Evolutionary conservation across 495 filamentous ascomycete genomes (phyloP).

Genomic region (Talaromyces nanjingensis): DNA sequence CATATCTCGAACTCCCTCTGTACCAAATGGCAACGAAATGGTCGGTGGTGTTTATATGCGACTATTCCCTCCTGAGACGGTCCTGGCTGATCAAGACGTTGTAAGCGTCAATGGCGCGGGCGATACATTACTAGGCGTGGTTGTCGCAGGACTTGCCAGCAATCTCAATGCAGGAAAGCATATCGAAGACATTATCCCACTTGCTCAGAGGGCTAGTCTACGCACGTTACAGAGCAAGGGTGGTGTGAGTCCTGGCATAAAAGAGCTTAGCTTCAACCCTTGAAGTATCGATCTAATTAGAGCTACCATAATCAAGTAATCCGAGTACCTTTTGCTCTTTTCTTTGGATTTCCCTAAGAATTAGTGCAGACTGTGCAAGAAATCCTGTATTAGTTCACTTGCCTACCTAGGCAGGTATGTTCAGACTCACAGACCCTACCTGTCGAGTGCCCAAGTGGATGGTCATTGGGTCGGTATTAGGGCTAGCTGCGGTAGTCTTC

Average conservation of each 20-base stretch:
- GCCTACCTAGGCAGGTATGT: not conserved
- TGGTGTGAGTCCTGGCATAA: slow-evolving; percentile 52
- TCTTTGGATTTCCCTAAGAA: not conserved
- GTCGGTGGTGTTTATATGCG: slow-evolving; percentile 83
- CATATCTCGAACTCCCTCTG: slow-evolving; percentile 39
- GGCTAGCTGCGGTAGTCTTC: not conserved
- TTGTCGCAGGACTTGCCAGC: slow-evolving; percentile 59
- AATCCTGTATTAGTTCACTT: not conserved
- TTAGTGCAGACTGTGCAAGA: not conserved
- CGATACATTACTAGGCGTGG: slow-evolving; percentile 81
- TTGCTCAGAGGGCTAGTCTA: slow-evolving; percentile 66
- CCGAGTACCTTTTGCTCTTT: not conserved
- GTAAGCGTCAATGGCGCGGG: slow-evolving; percentile 92
- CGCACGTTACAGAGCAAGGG: slow-evolving; percentile 66
- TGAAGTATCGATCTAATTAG: not conserved
- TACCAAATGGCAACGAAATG: slow-evolving; percentile 34
- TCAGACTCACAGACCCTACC: not conserved
- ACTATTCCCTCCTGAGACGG: slow-evolving; percentile 61
- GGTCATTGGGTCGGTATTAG: not conserved
- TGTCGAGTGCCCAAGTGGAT: not conserved
- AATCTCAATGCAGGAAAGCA: slow-evolving; percentile 13
- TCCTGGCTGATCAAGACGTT: slow-evolving; percentile 51
- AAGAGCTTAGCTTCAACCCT: slow-evolving; percentile 7
- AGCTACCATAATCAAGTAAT: not conserved
- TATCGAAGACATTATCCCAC: slow-evolving; percentile 36